A percentile compares a stretch with the other conserved stretches of the same genome.
Evolutionary conservation across 169 alveolate species (phyloP).

Genomic region (Eimeria maxima): DNA sequence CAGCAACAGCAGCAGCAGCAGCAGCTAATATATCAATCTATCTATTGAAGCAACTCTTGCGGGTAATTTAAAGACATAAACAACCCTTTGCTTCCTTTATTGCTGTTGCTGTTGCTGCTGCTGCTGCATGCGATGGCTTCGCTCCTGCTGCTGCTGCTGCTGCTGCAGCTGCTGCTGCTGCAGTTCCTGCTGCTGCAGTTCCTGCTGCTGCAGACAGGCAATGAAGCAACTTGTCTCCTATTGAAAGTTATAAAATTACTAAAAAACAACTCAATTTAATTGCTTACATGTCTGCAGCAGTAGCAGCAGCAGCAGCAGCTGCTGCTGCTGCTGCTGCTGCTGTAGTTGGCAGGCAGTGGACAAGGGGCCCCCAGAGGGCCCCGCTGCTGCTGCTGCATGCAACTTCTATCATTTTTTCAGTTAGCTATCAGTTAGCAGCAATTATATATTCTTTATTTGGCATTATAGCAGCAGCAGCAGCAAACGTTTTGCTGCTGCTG

Average conservation of each 20-base stretch:
- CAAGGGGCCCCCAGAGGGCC: neutral
- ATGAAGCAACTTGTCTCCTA: neutral
- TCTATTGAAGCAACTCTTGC: neutral
- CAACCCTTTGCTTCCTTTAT: neutral
- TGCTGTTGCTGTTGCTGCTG: neutral
- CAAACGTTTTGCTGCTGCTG: neutral
- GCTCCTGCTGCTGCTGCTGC: slow-evolving; percentile 21
- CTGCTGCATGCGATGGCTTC: neutral
- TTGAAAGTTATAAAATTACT: neutral
- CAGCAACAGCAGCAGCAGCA: no score
- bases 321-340: slow-evolving; percentile 22
- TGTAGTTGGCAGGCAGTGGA: neutral
- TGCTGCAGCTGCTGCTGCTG: neutral
- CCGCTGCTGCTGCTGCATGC: no score
- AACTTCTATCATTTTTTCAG: no score
- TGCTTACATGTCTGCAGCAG: neutral
- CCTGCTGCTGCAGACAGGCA: neutral
- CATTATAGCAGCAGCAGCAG: neutral
- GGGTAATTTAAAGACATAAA: neutral
- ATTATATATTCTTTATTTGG: no score
- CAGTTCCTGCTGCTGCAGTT: neutral
- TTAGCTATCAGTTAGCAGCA: no score
- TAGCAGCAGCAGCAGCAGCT: slow-evolving; percentile 22
- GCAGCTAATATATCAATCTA: no score
- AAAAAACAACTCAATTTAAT: neutral